These are phyloP conservation scores for Clarireedia sp. DNA, from an alignment of 2,329 filamentous ascomycete species.

Conservation along the genomic window DNA sequence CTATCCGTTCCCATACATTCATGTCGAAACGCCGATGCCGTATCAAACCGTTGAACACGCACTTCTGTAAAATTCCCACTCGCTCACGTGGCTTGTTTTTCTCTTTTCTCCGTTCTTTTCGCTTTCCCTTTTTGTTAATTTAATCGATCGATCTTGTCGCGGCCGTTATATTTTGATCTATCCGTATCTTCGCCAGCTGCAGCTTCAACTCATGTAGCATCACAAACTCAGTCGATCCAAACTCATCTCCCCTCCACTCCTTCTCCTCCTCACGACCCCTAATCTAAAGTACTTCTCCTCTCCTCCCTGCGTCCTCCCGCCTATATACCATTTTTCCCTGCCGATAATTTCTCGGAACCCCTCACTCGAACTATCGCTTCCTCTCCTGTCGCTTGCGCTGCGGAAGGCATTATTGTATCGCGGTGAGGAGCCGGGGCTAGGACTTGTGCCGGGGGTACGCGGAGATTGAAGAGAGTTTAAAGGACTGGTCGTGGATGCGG, in stretches of 20 bases:
- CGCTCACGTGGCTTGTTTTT: too few species aligned
- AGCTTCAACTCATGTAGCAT: constrained; percentile 20
- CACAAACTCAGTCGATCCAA: constrained; percentile 68
- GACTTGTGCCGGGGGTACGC: background rate
- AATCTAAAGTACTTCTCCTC: constrained; percentile 78
- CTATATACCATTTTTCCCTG: constrained; percentile 75
- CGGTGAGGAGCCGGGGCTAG: background rate
- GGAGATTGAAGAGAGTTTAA: background rate
- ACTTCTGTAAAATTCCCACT: too few species aligned
- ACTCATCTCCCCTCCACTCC: constrained; percentile 67
- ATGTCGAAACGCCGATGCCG: too few species aligned
- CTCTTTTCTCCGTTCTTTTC: too few species aligned
- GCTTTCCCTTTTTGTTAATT: too few species aligned
- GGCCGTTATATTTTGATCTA: too few species aligned
- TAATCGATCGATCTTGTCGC: too few species aligned
- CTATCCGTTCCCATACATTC: too few species aligned
- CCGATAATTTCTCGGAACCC: constrained; percentile 67
- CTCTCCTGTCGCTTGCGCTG: constrained; percentile 33
- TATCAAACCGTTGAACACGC: too few species aligned
- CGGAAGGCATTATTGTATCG: background rate
- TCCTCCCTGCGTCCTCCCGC: constrained; percentile 65
- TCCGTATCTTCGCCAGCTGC: background rate
- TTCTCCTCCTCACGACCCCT: constrained; percentile 63
- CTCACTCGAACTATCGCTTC: constrained; percentile 68
- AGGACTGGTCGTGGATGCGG: constrained; percentile 19